Base-by-base conservation (phyloP, 2,329 filamentous ascomycete species). In the Rutstroemia sp. region DNA sequence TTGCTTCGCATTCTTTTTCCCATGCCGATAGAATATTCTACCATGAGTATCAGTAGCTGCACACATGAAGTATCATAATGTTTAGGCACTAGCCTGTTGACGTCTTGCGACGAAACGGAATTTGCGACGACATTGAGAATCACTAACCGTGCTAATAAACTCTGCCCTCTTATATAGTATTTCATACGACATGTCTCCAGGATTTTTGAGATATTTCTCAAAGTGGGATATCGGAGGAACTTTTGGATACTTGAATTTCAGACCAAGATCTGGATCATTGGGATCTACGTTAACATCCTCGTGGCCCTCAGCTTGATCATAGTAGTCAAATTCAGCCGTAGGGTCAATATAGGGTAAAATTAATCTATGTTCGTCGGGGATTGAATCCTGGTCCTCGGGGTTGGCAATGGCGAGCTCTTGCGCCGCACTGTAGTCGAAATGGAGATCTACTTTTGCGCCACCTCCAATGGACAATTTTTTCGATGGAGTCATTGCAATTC, bases 1-100 rank as follows among this genome's bases (percentile, higher is more conserved):
- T 61, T 23, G 23, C 48, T 45, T 65, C 63, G 50, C 52, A 68
- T 47, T 69, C 67, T 21, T 62, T 57, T 56, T 68, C 65, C 42
- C 63, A 64, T 34, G 52, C 48, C 9, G 40, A 27, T 45, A 69
- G 48, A 46, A 60, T 55, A 4, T 58, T 52, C 16, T 63, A 49
- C 40, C 7, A 38, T 9, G 42, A 25, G n/a, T 10, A 25, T 55
- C 21, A 55, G 38, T 50, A 14, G 12, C 27, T 27, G n/a, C 36
- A 30, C 27, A 30, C 10, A 30, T 30, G 27, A 30, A 30, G 27
- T 30, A 30, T 30, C 27, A 30, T 10, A 30, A 30, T 30, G 27
- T 30, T 10, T 30, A 30, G 27, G 27, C 27, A 30, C 27, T 30
- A 30, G 27, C 27, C 27, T 30, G 27, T 8, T 30, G 27, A 30